These are phyloP conservation scores for Amphirosellinia nigrospora DNA, from an alignment of 495 filamentous ascomycete genomes.

Conservation along the genomic window DNA sequence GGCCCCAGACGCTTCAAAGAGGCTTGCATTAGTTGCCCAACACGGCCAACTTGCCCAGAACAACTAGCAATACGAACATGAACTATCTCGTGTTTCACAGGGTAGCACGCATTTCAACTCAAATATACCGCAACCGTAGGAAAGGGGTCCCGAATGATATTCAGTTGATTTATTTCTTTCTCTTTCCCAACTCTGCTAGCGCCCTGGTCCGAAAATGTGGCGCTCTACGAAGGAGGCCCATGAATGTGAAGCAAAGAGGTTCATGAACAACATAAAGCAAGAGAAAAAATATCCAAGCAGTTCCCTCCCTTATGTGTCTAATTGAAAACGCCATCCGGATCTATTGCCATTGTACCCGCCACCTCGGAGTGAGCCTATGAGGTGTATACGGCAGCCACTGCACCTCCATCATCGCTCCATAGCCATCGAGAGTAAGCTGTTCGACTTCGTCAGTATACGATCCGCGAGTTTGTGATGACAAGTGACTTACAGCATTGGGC, in stretches of 20 bases:
- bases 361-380: slow-evolving; percentile 27
- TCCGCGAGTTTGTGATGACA: background rate
- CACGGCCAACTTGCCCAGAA: slow-evolving; percentile 3
- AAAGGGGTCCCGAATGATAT: background rate
- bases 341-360: background rate
- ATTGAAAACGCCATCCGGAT: slow-evolving; percentile 17
- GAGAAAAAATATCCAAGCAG: background rate
- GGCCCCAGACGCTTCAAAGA: background rate
- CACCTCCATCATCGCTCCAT: slow-evolving; percentile 58
- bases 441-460: slow-evolving; percentile 16
- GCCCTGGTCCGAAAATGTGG: background rate
- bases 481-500: slow-evolving; percentile 42
- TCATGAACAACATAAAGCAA: slow-evolving; percentile 25
- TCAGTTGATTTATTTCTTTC: background rate
- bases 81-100: background rate
- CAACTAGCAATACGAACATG: slow-evolving; percentile 18
- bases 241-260: slow-evolving; percentile 25
- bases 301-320: background rate
- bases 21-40: background rate
- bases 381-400: slow-evolving; percentile 52
- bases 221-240: background rate
- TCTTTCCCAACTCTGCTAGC: background rate
- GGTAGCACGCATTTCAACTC: background rate
- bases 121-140: background rate
- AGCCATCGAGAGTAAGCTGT: slow-evolving; percentile 47